Percentiles rank a stretch among this genome's conserved stretches.
These are phyloP conservation scores for Hydnomerulius pinastri DNA, from an alignment of 768 basidiomycete genomes.

Conservation along the genomic window DNA sequence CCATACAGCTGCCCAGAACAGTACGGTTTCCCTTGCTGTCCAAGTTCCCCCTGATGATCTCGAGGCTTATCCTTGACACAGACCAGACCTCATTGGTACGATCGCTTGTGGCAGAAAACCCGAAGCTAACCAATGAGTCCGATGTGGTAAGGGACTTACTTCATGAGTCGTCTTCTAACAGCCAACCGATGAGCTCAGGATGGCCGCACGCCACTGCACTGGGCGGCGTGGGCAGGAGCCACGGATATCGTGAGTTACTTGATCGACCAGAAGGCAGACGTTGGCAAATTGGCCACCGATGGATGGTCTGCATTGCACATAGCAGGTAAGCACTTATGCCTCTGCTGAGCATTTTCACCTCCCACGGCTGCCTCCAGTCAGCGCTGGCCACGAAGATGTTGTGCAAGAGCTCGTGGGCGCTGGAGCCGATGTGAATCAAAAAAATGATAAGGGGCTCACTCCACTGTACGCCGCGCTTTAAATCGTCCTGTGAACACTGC, in stretches of 20 bases:
- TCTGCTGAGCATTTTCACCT: background rate
- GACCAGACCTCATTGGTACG: constrained; percentile 75
- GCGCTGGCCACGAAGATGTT: constrained; percentile 76
- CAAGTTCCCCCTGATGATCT: background rate
- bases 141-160: constrained; percentile 52
- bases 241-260: constrained; percentile 67
- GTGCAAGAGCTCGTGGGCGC: constrained; percentile 78
- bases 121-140: constrained; percentile 56
- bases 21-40: constrained; percentile 35
- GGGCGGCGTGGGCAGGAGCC: constrained; percentile 78
- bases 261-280: constrained; percentile 68
- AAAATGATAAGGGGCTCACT: constrained; percentile 81
- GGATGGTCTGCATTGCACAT: constrained; percentile 85
- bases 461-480: constrained; percentile 59
- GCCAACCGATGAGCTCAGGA: constrained; percentile 47
- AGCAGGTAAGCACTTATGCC: constrained; percentile 48
- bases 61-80: constrained; percentile 22
- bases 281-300: constrained; percentile 60
- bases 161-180: rapidly evolving
- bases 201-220: constrained; percentile 80
- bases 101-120: constrained; percentile 62
- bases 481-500: background rate
- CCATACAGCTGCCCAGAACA: constrained; percentile 71
- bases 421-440: constrained; percentile 79
- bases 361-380: constrained; percentile 47